Percentiles rank a stretch among this genome's conserved stretches.
Conservation (phyloP, 495 filamentous ascomycete genomes). For the Tuber melanosporum region DNA sequence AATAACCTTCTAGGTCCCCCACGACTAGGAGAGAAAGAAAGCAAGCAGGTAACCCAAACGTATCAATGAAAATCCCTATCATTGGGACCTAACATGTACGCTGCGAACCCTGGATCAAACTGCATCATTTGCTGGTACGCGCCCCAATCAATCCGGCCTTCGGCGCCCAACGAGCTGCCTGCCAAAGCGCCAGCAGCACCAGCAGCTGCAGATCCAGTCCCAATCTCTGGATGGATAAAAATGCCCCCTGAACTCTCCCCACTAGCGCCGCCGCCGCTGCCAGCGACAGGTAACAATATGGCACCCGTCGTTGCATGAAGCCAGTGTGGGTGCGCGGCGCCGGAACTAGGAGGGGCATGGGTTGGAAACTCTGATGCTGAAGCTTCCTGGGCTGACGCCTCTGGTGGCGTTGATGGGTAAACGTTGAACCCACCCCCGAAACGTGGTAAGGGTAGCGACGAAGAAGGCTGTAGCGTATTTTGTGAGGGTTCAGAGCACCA, state of each 20-base stretch:
- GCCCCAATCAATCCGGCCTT: conserved; percentile 38
- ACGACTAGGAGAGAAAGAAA: not conserved
- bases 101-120: conserved; percentile 32
- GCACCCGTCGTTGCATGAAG: not conserved
- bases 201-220: not conserved
- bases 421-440: not conserved
- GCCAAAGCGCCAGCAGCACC: not conserved
- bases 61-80: conserved; percentile 14
- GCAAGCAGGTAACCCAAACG: not conserved
- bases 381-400: not conserved
- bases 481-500: not conserved
- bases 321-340: not conserved
- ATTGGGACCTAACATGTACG: conserved; percentile 31
- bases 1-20: not conserved
- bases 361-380: not conserved
- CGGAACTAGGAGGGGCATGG: not conserved
- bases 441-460: not conserved
- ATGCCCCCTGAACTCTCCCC: conserved; percentile 11
- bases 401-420: not conserved
- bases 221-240: conserved; percentile 19
- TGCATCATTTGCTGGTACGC: conserved; percentile 38
- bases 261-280: not conserved
- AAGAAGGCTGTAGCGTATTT: not conserved
- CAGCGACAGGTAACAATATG: not conserved
- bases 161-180: not conserved